A percentile compares a stretch with the other conserved stretches of the same genome.
These are phyloP conservation scores for Thelonectria blattea DNA, from an alignment of 2,329 filamentous ascomycete genomes.

Conservation along the genomic window DNA sequence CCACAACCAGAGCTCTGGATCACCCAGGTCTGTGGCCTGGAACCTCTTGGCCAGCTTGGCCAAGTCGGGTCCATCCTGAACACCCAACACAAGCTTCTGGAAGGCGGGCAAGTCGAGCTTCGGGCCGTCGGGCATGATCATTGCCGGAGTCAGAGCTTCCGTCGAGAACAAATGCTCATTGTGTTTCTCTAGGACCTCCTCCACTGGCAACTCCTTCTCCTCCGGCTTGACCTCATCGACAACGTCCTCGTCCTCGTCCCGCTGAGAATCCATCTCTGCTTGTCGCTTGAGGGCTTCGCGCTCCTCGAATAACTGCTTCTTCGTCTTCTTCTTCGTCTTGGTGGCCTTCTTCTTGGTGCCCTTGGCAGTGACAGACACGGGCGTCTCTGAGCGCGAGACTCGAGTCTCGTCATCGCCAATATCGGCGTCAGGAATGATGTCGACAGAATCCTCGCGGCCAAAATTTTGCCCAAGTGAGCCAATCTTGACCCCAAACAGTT, in stretches of 20 bases:
- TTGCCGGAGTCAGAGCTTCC: constrained; percentile 51
- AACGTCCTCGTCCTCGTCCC: constrained; percentile 50
- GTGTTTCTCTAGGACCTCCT: constrained; percentile 48
- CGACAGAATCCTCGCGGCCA: constrained; percentile 55
- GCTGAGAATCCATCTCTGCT: constrained; percentile 53
- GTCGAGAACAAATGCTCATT: constrained; percentile 58
- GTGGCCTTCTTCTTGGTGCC: constrained; percentile 60
- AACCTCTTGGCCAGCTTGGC: constrained; percentile 57
- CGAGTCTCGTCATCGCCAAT: constrained; percentile 51
- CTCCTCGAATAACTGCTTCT: constrained; percentile 77
- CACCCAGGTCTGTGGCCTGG: constrained; percentile 50
- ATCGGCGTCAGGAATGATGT: constrained; percentile 56
- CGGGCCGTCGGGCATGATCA: constrained; percentile 53
- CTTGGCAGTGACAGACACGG: constrained; percentile 50
- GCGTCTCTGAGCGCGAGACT: constrained; percentile 55
- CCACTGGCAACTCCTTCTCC: constrained; percentile 35
- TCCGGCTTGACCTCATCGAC: constrained; percentile 27
- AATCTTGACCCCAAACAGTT: constrained; percentile 72
- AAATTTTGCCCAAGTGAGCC: constrained; percentile 59
- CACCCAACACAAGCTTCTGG: constrained; percentile 50
- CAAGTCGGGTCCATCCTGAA: constrained; percentile 56
- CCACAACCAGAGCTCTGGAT: constrained; percentile 64
- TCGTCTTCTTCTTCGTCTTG: constrained; percentile 76
- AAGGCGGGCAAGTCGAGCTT: constrained; percentile 54
- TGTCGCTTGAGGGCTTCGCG: constrained; percentile 65